Evolutionary conservation across 1,284 basidiomycete species (phyloP).

Genomic region (Ganoderma lingzhi): DNA sequence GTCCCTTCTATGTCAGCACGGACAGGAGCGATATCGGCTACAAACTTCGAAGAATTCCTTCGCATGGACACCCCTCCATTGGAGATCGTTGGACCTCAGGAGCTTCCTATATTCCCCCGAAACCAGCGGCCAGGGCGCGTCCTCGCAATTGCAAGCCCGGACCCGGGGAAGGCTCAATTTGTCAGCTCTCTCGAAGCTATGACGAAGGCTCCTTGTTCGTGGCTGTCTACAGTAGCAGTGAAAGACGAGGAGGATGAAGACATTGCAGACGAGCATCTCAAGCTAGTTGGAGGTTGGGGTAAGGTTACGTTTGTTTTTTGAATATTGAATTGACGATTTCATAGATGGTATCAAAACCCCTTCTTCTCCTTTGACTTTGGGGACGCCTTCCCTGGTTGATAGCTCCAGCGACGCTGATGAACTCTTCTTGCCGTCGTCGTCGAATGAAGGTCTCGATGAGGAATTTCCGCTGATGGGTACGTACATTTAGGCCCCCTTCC

Average conservation of each 20-base stretch:
- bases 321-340: background rate
- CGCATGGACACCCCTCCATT: constrained; percentile 44
- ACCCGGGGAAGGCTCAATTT: constrained; percentile 12
- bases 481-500: background rate
- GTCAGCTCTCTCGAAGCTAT: constrained; percentile 19
- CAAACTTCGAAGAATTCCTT: constrained; percentile 46
- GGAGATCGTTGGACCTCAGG: constrained; percentile 39
- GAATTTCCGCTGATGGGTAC: constrained; percentile 51
- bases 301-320: constrained; percentile 15
- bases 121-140: constrained; percentile 35
- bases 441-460: constrained; percentile 23
- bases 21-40: background rate
- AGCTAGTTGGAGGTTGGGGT: constrained; percentile 68
- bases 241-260: constrained; percentile 53
- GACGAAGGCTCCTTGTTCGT: constrained; percentile 38
- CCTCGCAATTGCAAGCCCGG: constrained; percentile 2
- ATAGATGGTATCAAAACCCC: constrained; percentile 28
- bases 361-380: constrained; percentile 38
- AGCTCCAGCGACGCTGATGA: constrained; percentile 51
- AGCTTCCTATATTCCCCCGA: constrained; percentile 59
- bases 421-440: constrained; percentile 54
- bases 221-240: constrained; percentile 35
- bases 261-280: constrained; percentile 55
- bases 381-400: constrained; percentile 43
- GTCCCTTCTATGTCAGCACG: constrained; percentile 24